Conservation (phyloP, 345 rosid genomes). For the Arabidopsis arenosa region DNA sequence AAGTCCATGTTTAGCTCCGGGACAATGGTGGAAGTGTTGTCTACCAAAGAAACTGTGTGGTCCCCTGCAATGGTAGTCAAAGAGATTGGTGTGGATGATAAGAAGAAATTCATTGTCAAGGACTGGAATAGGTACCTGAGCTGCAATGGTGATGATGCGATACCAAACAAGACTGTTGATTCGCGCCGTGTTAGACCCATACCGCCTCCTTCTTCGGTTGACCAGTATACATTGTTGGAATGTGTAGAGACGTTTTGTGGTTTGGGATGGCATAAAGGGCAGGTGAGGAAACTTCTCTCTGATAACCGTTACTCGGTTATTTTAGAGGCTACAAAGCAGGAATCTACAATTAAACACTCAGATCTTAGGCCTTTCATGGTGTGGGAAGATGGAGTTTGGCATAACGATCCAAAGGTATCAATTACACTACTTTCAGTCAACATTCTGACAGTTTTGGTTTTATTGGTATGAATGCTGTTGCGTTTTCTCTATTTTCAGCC, state of each 20-base stretch:
- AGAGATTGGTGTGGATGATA: constrained; percentile 46
- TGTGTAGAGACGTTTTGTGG: constrained; percentile 52
- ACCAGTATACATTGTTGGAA: constrained; percentile 53
- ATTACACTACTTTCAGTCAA: not conserved
- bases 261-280: constrained; percentile 59
- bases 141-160: constrained; percentile 42
- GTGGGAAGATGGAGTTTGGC: constrained; percentile 67
- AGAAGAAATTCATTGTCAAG: constrained; percentile 52
- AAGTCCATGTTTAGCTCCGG: constrained; percentile 62
- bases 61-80: constrained; percentile 58
- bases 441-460: constrained; percentile 1
- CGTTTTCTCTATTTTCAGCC: constrained; percentile 11
- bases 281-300: constrained; percentile 52
- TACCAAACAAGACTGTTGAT: constrained; percentile 40
- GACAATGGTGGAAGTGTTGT: constrained; percentile 56
- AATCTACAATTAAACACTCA: constrained; percentile 42
- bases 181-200: constrained; percentile 50
- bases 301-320: constrained; percentile 50
- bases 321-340: constrained; percentile 51
- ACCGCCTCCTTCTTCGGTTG: constrained; percentile 53
- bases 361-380: constrained; percentile 63
- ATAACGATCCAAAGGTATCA: constrained; percentile 54
- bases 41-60: constrained; percentile 52
- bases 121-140: constrained; percentile 31
- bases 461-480: constrained; percentile 11